These are phyloP conservation scores for Citrus reticulata DNA, from an alignment of 345 rosid species.

Conservation along the genomic window DNA sequence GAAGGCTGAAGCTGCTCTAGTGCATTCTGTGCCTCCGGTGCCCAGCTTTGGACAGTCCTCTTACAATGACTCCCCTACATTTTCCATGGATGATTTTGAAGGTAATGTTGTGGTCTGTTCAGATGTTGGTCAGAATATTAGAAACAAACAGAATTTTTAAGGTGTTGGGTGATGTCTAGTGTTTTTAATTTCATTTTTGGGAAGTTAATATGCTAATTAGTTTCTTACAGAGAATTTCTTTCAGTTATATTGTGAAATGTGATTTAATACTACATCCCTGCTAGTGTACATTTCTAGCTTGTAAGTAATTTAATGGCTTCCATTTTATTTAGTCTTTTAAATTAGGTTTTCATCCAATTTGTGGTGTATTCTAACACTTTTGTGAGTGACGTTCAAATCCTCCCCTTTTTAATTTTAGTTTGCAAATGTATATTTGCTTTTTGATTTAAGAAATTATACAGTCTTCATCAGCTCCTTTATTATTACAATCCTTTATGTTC, in stretches of 20 bases:
- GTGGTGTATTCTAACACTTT: background rate
- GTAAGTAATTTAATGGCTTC: too few relatives aligned
- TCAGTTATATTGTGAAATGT: background rate
- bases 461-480: background rate
- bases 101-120: conserved; percentile 33
- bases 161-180: background rate
- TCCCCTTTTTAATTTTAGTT: background rate
- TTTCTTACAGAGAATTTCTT: background rate
- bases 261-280: background rate
- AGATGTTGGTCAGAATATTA: background rate
- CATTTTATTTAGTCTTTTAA: background rate
- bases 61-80: conserved; percentile 42
- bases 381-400: background rate
- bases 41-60: conserved; percentile 42
- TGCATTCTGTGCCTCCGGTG: conserved; percentile 40
- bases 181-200: background rate
- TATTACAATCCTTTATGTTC: background rate
- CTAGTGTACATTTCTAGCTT: background rate
- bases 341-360: background rate
- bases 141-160: background rate
- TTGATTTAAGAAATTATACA: background rate
- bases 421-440: background rate
- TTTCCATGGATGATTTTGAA: conserved; percentile 86
- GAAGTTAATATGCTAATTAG: background rate
- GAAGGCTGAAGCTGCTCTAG: conserved; percentile 73